These are phyloP conservation scores for Mucor velutinosus DNA, from an alignment of 371 early-diverging fungal genomes.

Conservation along the genomic window DNA sequence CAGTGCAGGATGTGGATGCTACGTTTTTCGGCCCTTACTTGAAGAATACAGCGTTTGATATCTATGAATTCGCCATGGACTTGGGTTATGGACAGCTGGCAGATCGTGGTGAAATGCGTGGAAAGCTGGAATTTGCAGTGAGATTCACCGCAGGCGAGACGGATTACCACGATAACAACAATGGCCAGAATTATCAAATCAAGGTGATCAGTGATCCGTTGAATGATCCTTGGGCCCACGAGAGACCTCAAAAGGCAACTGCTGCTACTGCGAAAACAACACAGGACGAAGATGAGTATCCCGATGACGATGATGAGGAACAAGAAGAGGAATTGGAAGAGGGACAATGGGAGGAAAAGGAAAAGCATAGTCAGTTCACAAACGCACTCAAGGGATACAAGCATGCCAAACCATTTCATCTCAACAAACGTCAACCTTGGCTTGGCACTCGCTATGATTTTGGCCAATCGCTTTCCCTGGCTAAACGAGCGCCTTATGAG, in stretches of 20 bases:
- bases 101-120: constrained; percentile 29
- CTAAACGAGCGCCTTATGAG: constrained; percentile 21
- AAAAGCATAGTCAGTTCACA: constrained; percentile 25
- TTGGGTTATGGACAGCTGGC: constrained; percentile 15
- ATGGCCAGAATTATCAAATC: constrained; percentile 59
- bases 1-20: constrained; percentile 57
- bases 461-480: constrained; percentile 28
- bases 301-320: constrained; percentile 6
- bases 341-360: constrained; percentile 6
- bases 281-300: neutral
- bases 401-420: constrained; percentile 24
- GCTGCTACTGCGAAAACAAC: neutral
- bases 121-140: constrained; percentile 21
- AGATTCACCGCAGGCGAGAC: constrained; percentile 52
- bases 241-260: neutral
- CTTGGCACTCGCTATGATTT: constrained; percentile 37
- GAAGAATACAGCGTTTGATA: constrained; percentile 21
- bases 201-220: constrained; percentile 25
- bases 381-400: constrained; percentile 29
- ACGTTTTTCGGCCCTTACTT: constrained; percentile 46
- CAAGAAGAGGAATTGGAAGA: constrained; percentile 14
- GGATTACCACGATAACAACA: constrained; percentile 77
- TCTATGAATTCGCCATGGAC: constrained; percentile 27
- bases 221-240: constrained; percentile 25
- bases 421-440: constrained; percentile 25